Evolutionary conservation across 257 asterid genomes (phyloP).

Genomic region (Echium plantagineum): DNA sequence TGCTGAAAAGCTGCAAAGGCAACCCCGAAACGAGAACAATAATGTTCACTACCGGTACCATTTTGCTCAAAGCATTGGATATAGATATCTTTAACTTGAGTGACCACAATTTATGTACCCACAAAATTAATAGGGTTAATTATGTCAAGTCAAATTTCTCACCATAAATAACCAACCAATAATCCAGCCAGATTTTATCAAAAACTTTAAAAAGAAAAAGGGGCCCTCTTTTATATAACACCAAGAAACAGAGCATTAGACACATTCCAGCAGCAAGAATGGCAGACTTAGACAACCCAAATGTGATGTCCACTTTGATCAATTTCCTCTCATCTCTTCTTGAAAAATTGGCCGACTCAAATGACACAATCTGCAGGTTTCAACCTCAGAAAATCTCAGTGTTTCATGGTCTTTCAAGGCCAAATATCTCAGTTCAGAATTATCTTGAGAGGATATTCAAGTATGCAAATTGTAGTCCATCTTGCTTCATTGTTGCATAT

Average conservation of each 20-base stretch:
- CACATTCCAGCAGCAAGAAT: not conserved
- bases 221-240: not conserved
- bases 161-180: not conserved
- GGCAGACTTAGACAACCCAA: not conserved
- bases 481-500: conserved; percentile 35
- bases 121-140: too few relatives aligned
- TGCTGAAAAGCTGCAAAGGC: too few relatives aligned
- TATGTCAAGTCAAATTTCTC: too few relatives aligned
- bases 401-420: not conserved
- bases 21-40: too few relatives aligned
- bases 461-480: conserved; percentile 37
- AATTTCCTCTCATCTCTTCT: not conserved
- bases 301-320: not conserved
- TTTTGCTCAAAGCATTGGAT: too few relatives aligned
- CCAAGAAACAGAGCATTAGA: not conserved
- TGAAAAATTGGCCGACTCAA: not conserved
- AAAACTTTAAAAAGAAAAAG: not conserved
- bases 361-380: not conserved
- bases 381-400: not conserved
- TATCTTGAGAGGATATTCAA: not conserved
- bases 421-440: not conserved
- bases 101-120: too few relatives aligned
- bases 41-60: too few relatives aligned
- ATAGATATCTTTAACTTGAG: too few relatives aligned
- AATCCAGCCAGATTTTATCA: not conserved